Evolutionary conservation across 179 eudicot species (phyloP), one percentile per base, ranked within the genome.

Genomic region (Spinacia oleracea): DNA sequence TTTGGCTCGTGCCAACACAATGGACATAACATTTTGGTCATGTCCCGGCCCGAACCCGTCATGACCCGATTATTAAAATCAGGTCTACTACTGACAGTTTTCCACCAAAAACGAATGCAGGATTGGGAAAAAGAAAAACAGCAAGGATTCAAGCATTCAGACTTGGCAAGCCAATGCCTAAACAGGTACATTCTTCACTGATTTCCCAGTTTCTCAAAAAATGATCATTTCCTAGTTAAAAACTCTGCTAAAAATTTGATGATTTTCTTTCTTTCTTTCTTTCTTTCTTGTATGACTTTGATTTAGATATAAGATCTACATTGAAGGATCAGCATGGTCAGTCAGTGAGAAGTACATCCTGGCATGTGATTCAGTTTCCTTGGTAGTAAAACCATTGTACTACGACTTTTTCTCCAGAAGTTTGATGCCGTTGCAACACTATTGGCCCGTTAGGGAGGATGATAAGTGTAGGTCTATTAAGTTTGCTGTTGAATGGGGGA

Each of bases 241-340:
- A 65, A 38, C n/a, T n/a, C 23, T 12, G 42, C 12, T 14, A 65
- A 75, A 75, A 23, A 29, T 58, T 31, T 74, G 31, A 63, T 58
- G 7, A 29, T 3, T 34, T 38, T 74, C n/a, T 53, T 42, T 48
- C 8, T 74, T 78, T n/a, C n/a, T n/a, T n/a, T n/a, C n/a, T 34
- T 38, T 74, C n/a, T 53, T 42, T 48, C 8, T 74, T 78, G 45
- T 62, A 55, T 74, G 74, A 10, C 74, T 51, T 53, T 62, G 59
- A 20, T 51, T 51, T 80, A 95, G 97, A 78, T 95, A 90, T 77
- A 93, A 95, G 76, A 91, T 95, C 70, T 95, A 93, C 77, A 88
- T 93, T 16, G 98, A 93, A 85, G 98, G 97, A 20, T 86, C 89
- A 35, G 97, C 93, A 21, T 93, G 97, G 98, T 95, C 97, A 16